phyloP scores from a whole-genome alignment of 2,329 filamentous ascomycete genomes.

The Colletotrichum brevisporum region DNA sequence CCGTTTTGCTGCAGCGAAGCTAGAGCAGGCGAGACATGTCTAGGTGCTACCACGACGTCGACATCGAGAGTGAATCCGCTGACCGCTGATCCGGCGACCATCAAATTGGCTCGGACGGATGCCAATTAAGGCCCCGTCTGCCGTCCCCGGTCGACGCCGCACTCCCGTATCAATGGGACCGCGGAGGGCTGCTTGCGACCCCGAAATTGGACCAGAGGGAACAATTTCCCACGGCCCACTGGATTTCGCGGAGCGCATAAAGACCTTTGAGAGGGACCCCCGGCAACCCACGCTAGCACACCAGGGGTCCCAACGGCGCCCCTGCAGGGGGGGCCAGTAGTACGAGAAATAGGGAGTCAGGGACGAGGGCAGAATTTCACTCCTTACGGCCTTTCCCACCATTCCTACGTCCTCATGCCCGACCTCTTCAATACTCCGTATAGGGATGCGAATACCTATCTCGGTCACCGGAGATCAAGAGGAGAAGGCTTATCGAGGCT shows the following conservation, averaged over 20 bases:
- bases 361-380: constrained; percentile 23
- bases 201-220: constrained; percentile 36
- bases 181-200: constrained; percentile 32
- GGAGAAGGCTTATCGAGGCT: constrained; percentile 4
- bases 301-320: constrained; percentile 26
- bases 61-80: constrained; percentile 1
- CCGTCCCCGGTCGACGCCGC: constrained; percentile 28
- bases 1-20: background rate
- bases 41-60: constrained; percentile 7
- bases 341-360: constrained; percentile 5
- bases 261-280: constrained; percentile 32
- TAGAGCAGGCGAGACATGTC: background rate
- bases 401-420: constrained; percentile 13
- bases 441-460: background rate
- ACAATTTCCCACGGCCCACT: constrained; percentile 40
- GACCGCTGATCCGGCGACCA: constrained; percentile 24
- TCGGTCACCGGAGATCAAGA: constrained; percentile 11
- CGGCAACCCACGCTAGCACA: constrained; percentile 21
- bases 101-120: constrained; percentile 19
- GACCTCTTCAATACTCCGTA: constrained; percentile 2
- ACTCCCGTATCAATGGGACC: constrained; percentile 35
- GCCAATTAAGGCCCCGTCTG: constrained; percentile 31
- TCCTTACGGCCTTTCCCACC: constrained; percentile 1
- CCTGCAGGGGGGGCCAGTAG: constrained; percentile 13
- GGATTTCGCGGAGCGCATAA: constrained; percentile 42